Conservation (phyloP, 306 rosid species). For the Prunus davidiana region DNA sequence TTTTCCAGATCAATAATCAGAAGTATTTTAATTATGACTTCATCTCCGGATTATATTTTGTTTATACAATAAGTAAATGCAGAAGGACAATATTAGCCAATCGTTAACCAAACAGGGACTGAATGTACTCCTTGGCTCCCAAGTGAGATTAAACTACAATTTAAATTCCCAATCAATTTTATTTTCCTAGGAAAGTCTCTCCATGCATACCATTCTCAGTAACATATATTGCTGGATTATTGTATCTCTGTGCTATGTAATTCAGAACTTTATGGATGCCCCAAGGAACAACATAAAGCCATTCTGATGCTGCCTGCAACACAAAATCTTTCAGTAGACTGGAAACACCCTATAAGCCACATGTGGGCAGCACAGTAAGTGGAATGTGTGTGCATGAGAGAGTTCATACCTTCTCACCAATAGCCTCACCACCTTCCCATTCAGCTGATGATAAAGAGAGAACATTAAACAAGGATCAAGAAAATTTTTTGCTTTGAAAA, state of each 20-base stretch:
- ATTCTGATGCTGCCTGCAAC: constrained; percentile 94
- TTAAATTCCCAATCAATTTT: neutral
- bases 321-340: constrained; percentile 17
- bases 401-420: constrained; percentile 76
- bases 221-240: constrained; percentile 50
- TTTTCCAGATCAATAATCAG: neutral
- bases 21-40: neutral
- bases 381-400: neutral
- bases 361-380: neutral
- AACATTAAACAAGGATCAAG: constrained; percentile 22
- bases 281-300: constrained; percentile 98
- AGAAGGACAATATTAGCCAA: neutral
- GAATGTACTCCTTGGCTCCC: neutral
- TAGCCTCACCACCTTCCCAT: constrained; percentile 78
- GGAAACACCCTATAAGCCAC: neutral
- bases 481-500: neutral
- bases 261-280: constrained; percentile 73
- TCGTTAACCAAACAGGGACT: neutral
- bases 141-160: neutral
- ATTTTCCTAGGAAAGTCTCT: neutral
- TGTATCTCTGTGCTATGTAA: constrained; percentile 61
- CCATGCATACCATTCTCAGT: constrained; percentile 80
- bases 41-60: neutral
- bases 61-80: neutral
- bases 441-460: constrained; percentile 47